A percentile compares a stretch with the other conserved stretches of the same genome.
Conservation (phyloP, 495 filamentous ascomycete species). For the Bacidia rubella region DNA sequence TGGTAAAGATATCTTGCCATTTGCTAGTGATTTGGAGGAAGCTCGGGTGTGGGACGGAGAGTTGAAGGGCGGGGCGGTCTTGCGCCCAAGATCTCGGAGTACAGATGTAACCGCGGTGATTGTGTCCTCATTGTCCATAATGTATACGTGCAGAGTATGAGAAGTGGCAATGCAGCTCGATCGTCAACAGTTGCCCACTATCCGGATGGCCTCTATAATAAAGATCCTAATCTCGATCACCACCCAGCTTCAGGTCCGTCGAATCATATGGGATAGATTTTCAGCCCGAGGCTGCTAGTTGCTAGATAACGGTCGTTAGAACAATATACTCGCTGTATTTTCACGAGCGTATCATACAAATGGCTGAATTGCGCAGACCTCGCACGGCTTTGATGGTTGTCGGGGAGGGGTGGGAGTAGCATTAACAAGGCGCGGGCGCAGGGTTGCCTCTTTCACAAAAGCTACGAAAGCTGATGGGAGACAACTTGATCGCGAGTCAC, state of each 20-base stretch:
- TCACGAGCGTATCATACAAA: no score
- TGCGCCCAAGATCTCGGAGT: constrained; percentile 47
- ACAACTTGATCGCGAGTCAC: no score
- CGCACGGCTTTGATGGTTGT: no score
- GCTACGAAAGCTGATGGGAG: no score
- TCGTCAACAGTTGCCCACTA: neutral
- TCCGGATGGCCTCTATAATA: no score
- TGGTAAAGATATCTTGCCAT: constrained; percentile 45
- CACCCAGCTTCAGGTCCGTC: no score
- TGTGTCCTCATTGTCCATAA: constrained; percentile 38
- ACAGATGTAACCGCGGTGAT: constrained; percentile 49
- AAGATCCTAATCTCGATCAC: no score
- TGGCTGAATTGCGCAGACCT: no score
- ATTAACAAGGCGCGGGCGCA: neutral
- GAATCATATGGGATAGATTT: no score
- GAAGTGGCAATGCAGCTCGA: neutral
- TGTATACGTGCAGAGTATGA: neutral
- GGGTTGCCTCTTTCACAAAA: neutral
- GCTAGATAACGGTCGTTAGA: no score
- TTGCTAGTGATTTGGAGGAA: constrained; percentile 22
- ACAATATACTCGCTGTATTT: no score
- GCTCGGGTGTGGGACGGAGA: constrained; percentile 28
- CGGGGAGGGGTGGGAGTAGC: neutral
- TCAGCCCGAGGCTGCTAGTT: no score
- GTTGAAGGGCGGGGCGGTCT: constrained; percentile 28